phyloP scores from a whole-genome alignment of 2,329 filamentous ascomycete genomes.

The Aureobasidium sp. region DNA sequence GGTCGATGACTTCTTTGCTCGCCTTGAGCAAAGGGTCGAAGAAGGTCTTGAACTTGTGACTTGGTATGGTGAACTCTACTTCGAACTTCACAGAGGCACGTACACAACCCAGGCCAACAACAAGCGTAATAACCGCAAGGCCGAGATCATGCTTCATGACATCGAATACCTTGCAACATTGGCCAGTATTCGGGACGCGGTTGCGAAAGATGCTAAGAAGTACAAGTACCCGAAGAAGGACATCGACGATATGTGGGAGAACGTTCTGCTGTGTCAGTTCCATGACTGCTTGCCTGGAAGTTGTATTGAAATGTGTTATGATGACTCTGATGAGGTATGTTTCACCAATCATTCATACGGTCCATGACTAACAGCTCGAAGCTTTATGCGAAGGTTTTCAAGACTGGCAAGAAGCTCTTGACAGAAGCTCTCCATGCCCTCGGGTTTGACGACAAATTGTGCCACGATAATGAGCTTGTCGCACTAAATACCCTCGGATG shows the following conservation, averaged over 20 bases:
- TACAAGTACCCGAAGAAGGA: slow-evolving; percentile 91
- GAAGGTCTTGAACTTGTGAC: slow-evolving; percentile 67
- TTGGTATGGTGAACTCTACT: slow-evolving; percentile 98
- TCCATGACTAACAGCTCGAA: slow-evolving; percentile 14
- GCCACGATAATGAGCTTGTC: slow-evolving; percentile 39
- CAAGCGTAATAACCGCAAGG: slow-evolving; percentile 84
- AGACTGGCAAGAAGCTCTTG: slow-evolving; percentile 63
- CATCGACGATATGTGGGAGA: slow-evolving; percentile 96
- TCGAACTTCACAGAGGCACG: slow-evolving; percentile 92
- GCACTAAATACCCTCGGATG: slow-evolving; percentile 84
- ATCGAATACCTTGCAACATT: slow-evolving; percentile 82
- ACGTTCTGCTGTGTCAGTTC: slow-evolving; percentile 86
- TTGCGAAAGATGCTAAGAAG: slow-evolving; percentile 26
- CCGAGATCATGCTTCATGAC: slow-evolving; percentile 77
- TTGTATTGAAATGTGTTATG: slow-evolving; percentile 95
- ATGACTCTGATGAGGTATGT: slow-evolving; percentile 71
- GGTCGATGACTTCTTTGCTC: slow-evolving; percentile 90
- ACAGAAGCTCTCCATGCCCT: slow-evolving; percentile 60
- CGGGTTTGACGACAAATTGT: slow-evolving; percentile 46
- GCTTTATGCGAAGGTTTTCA: slow-evolving; percentile 75
- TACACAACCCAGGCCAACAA: slow-evolving; percentile 98
- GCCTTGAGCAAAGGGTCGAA: slow-evolving; percentile 63
- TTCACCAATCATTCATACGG: neutral
- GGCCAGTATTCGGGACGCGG: slow-evolving; percentile 61
- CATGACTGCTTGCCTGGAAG: slow-evolving; percentile 95